Evolutionary conservation across 257 asterid species (phyloP).

Genomic region (Cinchona pubescens): DNA sequence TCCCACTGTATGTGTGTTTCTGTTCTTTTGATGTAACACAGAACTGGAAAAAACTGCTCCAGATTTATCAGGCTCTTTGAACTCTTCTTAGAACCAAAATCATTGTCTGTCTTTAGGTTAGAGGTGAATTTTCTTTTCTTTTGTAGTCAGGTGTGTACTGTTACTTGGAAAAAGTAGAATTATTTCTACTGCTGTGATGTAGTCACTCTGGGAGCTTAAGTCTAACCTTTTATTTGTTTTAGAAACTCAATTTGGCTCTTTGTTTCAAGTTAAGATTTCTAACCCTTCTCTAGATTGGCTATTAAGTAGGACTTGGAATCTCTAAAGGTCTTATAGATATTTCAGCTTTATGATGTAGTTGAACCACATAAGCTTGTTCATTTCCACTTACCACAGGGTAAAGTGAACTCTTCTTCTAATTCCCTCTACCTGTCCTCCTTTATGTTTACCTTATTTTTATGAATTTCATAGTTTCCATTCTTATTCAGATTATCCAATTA

Average conservation of each 20-base stretch:
- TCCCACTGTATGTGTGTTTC: neutral
- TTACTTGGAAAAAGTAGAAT: neutral
- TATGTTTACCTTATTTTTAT: neutral
- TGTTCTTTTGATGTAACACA: too few relatives aligned
- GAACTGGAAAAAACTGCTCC: neutral
- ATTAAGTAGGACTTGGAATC: neutral
- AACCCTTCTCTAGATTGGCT: neutral
- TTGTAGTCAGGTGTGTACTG: neutral
- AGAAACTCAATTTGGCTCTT: neutral
- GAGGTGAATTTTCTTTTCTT: neutral
- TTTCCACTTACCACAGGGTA: neutral
- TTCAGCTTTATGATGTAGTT: neutral
- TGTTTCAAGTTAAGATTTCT: neutral
- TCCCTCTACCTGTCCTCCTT: neutral
- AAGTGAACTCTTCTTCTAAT: neutral
- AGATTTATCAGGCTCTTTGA: neutral
- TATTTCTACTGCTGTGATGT: neutral
- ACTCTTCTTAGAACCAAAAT: neutral
- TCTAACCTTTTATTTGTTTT: neutral
- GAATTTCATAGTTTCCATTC: neutral
- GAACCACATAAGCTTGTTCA: neutral
- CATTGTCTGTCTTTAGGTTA: neutral
- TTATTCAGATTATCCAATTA: neutral
- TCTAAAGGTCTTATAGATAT: neutral
- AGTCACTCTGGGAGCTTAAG: neutral